Evolutionary conservation across 208 protist species (phyloP), one percentile per base, ranked within the genome.

Genomic region (Strigomonas culicis): DNA sequence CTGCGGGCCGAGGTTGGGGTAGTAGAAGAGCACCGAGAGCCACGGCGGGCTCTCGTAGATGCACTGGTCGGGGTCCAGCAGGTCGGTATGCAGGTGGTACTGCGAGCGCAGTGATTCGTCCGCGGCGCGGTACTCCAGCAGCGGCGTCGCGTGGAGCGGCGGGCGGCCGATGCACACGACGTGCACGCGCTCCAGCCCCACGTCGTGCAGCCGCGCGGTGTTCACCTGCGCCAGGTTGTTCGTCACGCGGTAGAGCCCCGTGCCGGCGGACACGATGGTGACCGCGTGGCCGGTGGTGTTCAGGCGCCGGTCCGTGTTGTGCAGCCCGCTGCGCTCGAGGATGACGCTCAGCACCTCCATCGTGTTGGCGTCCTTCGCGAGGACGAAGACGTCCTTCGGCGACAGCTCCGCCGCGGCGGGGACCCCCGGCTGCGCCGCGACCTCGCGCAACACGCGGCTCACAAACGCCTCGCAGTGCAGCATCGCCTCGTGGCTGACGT

Each of bases 121-220:
- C 30, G 55, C 52, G 2, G 62, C 65, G 0, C 28, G 49, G 76
- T 92, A 95, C 71, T 86, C 83, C 15, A 95, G 78, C 44, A 95
- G 76, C 47, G 89, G 89, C 13, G 82, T 88, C 11, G 72, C 67
- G 65, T 95, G 89, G 43, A 95, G 70, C 24, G 89, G 86, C 6
- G 89, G 89, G 19, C 83, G 84, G 27, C 89, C 89, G n/a, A 95
- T 74, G 63, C 84, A 93, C 11, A 93, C 77, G 22, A 95, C 66
- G 52, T 88, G 75, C 11, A 92, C 76, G 47, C 74, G 70, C 47
- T 86, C 74, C 49, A 93, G 63, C 0, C 89, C 89, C 53, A 90
- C 68, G 57, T 88, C 84, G 49, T 90, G 80, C 46, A 95, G 61
- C 25, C 79, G 79, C 13, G 77, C 79, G 43, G 79, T 87, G 34